Percentiles rank a stretch among this genome's conserved stretches.
Conservation (phyloP, 345 rosid genomes). For the Eucalyptus sideroxylon region DNA sequence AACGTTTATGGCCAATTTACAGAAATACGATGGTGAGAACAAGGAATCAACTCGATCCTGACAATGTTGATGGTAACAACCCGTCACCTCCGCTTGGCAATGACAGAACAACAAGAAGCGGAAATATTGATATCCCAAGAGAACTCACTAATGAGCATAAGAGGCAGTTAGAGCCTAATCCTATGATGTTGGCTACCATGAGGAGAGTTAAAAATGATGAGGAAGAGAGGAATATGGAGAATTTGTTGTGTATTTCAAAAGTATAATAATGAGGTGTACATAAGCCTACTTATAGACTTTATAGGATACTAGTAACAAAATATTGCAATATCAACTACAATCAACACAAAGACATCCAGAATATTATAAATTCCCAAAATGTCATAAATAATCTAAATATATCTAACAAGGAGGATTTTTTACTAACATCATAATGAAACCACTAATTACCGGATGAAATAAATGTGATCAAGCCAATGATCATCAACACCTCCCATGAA, state of each 20-base stretch:
- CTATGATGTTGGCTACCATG: neutral
- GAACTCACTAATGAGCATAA: neutral
- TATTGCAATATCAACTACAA: no score
- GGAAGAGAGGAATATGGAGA: no score
- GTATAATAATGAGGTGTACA: no score
- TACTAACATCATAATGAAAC: neutral
- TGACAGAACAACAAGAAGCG: no score
- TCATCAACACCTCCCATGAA: neutral
- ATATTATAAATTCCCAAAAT: no score
- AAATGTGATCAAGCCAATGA: neutral
- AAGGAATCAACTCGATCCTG: neutral
- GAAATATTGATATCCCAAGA: neutral
- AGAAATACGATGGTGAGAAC: accelerated
- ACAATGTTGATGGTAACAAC: neutral
- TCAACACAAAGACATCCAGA: no score
- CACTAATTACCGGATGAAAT: accelerated
- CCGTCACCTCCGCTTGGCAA: accelerated
- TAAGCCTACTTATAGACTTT: no score
- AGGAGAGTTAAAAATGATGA: accelerated
- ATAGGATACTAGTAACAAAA: no score
- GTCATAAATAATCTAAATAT: no score
- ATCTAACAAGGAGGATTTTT: neutral
- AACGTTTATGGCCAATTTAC: neutral
- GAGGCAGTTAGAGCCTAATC: neutral
- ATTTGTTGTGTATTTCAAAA: no score